Percentiles rank a stretch among this genome's conserved stretches.
phyloP scores from a whole-genome alignment of 164 flowering plant genomes.

The Kalanchoe fedtschenkoi region DNA sequence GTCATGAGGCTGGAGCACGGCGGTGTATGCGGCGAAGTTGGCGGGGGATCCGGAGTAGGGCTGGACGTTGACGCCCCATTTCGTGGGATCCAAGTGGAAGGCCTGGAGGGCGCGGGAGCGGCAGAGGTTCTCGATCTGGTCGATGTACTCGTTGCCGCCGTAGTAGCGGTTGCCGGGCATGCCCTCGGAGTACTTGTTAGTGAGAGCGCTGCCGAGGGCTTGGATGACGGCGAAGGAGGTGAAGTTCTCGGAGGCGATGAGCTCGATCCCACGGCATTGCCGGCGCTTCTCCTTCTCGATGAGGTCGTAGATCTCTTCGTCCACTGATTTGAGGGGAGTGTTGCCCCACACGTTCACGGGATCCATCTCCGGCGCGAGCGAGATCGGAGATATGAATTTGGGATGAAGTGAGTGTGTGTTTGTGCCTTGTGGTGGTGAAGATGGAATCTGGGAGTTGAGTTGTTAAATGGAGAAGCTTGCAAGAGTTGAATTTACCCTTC shows the following conservation, averaged over 20 bases:
- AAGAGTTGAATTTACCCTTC: too few relatives aligned
- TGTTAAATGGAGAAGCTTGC: too few relatives aligned
- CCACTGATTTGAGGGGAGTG: conserved; percentile 46
- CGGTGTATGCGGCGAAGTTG: conserved; percentile 97
- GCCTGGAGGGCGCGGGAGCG: conserved; percentile 68
- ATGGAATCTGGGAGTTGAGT: not conserved
- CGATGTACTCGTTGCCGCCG: conserved; percentile 96
- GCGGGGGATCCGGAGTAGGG: conserved; percentile 95
- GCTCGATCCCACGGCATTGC: conserved; percentile 89
- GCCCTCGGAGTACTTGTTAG: conserved; percentile 98
- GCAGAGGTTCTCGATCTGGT: conserved; percentile 87
- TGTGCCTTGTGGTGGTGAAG: not conserved
- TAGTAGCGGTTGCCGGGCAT: conserved; percentile 97
- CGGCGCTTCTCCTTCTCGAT: conserved; percentile 92
- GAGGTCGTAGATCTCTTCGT: conserved; percentile 77
- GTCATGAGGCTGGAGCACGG: conserved; percentile 81
- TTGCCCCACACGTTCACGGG: conserved; percentile 78
- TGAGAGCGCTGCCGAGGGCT: conserved; percentile 83
- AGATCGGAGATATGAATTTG: conserved; percentile 2
- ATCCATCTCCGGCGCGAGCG: conserved; percentile 40
- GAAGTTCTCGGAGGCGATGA: conserved; percentile 94
- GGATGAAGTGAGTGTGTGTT: not conserved
- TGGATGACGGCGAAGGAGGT: conserved; percentile 93
- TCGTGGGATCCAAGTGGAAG: conserved; percentile 47
- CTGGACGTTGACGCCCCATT: conserved; percentile 98